Base-by-base conservation (phyloP, 345 rosid species). In the Ailanthus altissimus region DNA sequence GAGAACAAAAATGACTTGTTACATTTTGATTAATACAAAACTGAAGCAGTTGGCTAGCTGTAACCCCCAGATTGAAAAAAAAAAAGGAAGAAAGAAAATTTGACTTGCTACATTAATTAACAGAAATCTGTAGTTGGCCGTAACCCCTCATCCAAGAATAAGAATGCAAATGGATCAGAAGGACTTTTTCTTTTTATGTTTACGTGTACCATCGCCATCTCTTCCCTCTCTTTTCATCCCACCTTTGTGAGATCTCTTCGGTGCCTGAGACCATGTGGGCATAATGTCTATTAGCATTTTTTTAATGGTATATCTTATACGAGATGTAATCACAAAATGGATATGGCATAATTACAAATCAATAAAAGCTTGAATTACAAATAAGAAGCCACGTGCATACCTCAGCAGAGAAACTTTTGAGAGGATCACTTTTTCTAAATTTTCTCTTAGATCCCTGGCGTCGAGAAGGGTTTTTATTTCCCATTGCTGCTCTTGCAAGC, bases 401-500 rank as follows among this genome's bases (percentile, higher is more conserved):
- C 92, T 85, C 86, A 0, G 78, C 84, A 21, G 88, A 84, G 76
- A 86, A 80, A 10, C 88, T 78, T 82, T 87, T 87, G 56, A 87
- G 91, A 32, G 97, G 97, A 70, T 95, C 93, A 56, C 77, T 86
- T 84, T 83, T 90, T 66, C 87, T 81, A 26, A 67, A 90, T 68
- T 79, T 90, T 81, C 80, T 90, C 83, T 81, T 90, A 47, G 83
- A 82, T 59, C 80, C 83, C 28, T 81, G 89, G 64, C 83, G 84
- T 49, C 80, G 83, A 67, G 77, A 73, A 14, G 82, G 26, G 82
- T 81, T 86, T 58, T 68, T 77, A 32, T 75, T 81, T 1, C 97
- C 97, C 97, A 95, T 89, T 72, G 99, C 99, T 73, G 92, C 98
- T 66, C 94, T 85, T 10, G 94, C 83, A 74, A 92, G 88, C 86